Evolutionary conservation across 192 early-diverging fungal genomes (phyloP).

Genomic region (Pilobolus umbonatus): DNA sequence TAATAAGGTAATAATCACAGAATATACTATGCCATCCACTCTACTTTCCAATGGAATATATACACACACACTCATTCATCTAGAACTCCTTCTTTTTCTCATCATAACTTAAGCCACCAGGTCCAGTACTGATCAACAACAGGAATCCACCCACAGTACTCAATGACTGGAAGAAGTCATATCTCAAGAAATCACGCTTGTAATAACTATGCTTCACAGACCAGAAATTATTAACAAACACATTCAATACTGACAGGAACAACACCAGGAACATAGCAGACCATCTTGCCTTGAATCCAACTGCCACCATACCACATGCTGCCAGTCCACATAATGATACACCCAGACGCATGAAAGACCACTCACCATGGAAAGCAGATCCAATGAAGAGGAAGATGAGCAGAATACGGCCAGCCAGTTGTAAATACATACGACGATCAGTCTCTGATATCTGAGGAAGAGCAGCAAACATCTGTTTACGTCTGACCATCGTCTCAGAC

Average conservation of each 20-base stretch:
- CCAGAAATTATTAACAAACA: constrained; percentile 97
- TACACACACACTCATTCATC: background rate
- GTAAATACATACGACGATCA: constrained; percentile 85
- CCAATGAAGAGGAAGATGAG: constrained; percentile 90
- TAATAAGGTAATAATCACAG: too few relatives aligned
- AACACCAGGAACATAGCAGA: constrained; percentile 91
- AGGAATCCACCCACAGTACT: constrained; percentile 96
- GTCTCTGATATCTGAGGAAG: constrained; percentile 81
- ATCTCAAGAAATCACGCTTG: constrained; percentile 91
- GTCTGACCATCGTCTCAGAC: constrained; percentile 68
- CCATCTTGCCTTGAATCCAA: constrained; percentile 98
- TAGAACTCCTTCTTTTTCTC: constrained; percentile 97
- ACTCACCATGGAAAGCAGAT: constrained; percentile 83
- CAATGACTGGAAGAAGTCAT: constrained; percentile 99
- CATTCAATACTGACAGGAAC: constrained; percentile 85
- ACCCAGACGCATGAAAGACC: constrained; percentile 62
- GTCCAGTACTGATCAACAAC: constrained; percentile 86
- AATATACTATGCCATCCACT: too few relatives aligned
- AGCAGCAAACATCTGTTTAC: constrained; percentile 81
- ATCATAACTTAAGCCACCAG: constrained; percentile 90
- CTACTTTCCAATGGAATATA: too few relatives aligned
- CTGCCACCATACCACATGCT: constrained; percentile 91
- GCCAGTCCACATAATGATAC: constrained; percentile 72
- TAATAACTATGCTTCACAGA: constrained; percentile 80
- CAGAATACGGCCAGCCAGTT: constrained; percentile 87